Evolutionary conservation across 2,329 filamentous ascomycete species (phyloP).

Genomic region (Beauveria bassiana): DNA sequence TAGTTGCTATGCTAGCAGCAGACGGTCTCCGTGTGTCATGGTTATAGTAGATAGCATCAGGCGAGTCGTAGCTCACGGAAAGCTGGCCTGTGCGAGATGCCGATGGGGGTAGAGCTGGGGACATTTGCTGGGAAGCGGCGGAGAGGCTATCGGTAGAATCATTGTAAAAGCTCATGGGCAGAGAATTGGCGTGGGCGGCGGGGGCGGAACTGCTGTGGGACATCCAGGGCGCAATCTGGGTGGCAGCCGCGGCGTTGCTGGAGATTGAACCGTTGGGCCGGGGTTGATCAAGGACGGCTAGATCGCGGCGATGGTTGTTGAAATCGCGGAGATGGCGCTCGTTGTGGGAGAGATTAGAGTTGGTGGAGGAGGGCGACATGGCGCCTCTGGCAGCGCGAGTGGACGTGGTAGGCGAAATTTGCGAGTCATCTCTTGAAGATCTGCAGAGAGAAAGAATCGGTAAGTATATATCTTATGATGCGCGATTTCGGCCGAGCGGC

Average conservation of each 20-base stretch:
- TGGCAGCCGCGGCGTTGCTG: conserved; percentile 36
- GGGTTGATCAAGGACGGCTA: conserved; percentile 58
- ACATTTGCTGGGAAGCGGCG: conserved; percentile 58
- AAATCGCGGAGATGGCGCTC: conserved; percentile 54
- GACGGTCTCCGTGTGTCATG: conserved; percentile 77
- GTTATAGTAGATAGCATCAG: conserved; percentile 51
- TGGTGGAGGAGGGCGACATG: conserved; percentile 31
- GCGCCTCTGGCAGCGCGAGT: conserved; percentile 35
- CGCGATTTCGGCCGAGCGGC: not conserved
- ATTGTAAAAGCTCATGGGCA: conserved; percentile 60
- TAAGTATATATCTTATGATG: not conserved
- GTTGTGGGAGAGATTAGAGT: conserved; percentile 22
- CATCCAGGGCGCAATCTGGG: conserved; percentile 54
- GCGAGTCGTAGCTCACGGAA: conserved; percentile 49
- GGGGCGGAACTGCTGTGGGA: conserved; percentile 29
- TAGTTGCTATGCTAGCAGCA: conserved; percentile 71
- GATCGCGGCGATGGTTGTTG: conserved; percentile 63
- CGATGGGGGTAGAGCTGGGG: conserved; percentile 56
- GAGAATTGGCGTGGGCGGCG: conserved; percentile 24
- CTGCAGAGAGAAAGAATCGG: conserved; percentile 3
- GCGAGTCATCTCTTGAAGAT: conserved; percentile 30
- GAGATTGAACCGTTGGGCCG: conserved; percentile 43
- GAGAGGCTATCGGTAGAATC: conserved; percentile 66
- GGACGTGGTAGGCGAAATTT: conserved; percentile 43
- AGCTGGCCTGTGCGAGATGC: conserved; percentile 22